Evolutionary conservation across 768 basidiomycete genomes (phyloP).

Genomic region (Termitomyces sp.): DNA sequence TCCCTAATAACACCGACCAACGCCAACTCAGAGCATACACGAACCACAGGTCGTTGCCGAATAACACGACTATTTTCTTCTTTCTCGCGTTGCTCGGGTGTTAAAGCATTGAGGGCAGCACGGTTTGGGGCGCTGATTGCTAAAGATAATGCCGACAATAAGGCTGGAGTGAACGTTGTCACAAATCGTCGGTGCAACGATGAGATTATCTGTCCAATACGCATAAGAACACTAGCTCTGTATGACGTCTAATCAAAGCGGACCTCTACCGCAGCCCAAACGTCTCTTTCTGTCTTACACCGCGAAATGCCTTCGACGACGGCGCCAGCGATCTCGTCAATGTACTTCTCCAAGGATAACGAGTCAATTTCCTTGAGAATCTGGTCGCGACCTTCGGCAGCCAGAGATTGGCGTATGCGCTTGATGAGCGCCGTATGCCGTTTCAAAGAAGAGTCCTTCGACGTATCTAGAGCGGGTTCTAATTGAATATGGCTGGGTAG

Average conservation of each 20-base stretch:
- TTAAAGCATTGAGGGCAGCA: slow-evolving; percentile 49
- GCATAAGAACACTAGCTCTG: slow-evolving; percentile 1
- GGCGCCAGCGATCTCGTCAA: slow-evolving; percentile 90
- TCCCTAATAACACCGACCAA: slow-evolving; percentile 82
- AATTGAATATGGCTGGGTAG: neutral
- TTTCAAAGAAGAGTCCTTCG: slow-evolving; percentile 92
- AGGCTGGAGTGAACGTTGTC: slow-evolving; percentile 67
- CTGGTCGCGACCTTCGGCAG: slow-evolving; percentile 76
- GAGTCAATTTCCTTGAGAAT: slow-evolving; percentile 91
- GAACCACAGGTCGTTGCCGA: slow-evolving; percentile 80
- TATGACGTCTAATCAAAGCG: slow-evolving; percentile 2
- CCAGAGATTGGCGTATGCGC: slow-evolving; percentile 84
- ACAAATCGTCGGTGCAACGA: slow-evolving; percentile 86
- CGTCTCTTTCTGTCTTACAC: slow-evolving; percentile 91
- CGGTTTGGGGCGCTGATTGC: slow-evolving; percentile 60
- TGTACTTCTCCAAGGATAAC: slow-evolving; percentile 90
- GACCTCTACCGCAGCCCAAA: slow-evolving; percentile 93
- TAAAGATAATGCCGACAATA: slow-evolving; percentile 56
- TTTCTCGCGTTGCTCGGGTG: slow-evolving; percentile 84
- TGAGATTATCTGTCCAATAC: slow-evolving; percentile 69
- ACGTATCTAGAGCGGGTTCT: slow-evolving; percentile 43
- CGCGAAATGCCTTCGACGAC: slow-evolving; percentile 79
- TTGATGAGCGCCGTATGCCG: slow-evolving; percentile 96
- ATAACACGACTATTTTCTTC: slow-evolving; percentile 79
- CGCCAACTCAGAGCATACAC: slow-evolving; percentile 88